Percentiles rank a stretch among this genome's conserved stretches.
Evolutionary conservation across 306 rosid species (phyloP).

Genomic region (Nissolia schottii): DNA sequence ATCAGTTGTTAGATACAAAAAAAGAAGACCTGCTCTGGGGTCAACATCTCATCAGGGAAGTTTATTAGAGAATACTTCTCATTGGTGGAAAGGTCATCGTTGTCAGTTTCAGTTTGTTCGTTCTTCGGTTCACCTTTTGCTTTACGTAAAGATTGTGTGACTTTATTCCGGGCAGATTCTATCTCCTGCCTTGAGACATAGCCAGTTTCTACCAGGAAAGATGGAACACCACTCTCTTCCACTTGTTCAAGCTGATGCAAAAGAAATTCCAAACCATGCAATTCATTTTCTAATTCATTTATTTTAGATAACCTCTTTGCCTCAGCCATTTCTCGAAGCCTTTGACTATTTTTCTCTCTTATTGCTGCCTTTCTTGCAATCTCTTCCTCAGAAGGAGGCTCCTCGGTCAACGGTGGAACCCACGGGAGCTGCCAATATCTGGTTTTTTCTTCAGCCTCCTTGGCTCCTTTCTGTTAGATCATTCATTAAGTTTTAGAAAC

Average conservation of each 20-base stretch:
- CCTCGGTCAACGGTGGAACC: constrained; percentile 91
- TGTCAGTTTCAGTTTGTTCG: constrained; percentile 62
- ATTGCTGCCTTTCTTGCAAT: constrained; percentile 98
- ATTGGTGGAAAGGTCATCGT: constrained; percentile 40
- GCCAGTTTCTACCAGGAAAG: constrained; percentile 80
- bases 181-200: constrained; percentile 83
- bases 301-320: constrained; percentile 87
- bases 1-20: constrained; percentile 21
- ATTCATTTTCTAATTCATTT: constrained; percentile 89
- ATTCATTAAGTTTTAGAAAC: constrained; percentile 14
- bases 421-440: constrained; percentile 98
- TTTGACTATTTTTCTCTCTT: constrained; percentile 89
- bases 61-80: constrained; percentile 76
- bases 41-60: constrained; percentile 73
- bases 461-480: constrained; percentile 53
- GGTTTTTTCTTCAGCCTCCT: constrained; percentile 84
- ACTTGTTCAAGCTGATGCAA: constrained; percentile 79
- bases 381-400: constrained; percentile 95
- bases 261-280: constrained; percentile 81
- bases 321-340: constrained; percentile 98
- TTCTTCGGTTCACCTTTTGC: constrained; percentile 82
- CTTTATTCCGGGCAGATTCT: constrained; percentile 71
- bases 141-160: constrained; percentile 72
- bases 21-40: constrained; percentile 85
- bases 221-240: constrained; percentile 49